A percentile compares a stretch with the other conserved stretches of the same genome.
phyloP scores from a whole-genome alignment of 768 basidiomycete species.

The Symmetrospora coprosmae region DNA sequence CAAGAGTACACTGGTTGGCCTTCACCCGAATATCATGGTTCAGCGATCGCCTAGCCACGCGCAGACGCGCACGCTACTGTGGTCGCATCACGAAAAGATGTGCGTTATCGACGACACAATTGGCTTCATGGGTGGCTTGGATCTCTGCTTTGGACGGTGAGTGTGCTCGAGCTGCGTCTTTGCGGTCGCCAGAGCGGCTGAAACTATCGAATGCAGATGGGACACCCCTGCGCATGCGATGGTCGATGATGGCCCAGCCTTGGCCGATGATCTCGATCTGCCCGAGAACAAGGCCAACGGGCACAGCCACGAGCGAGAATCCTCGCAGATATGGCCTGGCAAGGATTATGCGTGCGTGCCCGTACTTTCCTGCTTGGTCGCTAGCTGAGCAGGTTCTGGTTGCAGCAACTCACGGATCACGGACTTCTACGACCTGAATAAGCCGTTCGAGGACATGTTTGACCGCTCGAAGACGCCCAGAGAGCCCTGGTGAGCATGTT shows the following conservation, averaged over 20 bases:
- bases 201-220: constrained; percentile 46
- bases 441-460: constrained; percentile 89
- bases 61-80: constrained; percentile 92
- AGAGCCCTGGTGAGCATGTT: constrained; percentile 72
- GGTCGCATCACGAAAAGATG: constrained; percentile 98
- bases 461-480: constrained; percentile 74
- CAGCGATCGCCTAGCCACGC: constrained; percentile 96
- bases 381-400: constrained; percentile 52
- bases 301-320: constrained; percentile 6
- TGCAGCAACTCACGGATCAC: constrained; percentile 76
- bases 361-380: not conserved
- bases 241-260: constrained; percentile 53
- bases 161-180: not conserved
- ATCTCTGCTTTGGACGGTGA: constrained; percentile 74
- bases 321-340: constrained; percentile 65
- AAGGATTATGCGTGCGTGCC: constrained; percentile 30
- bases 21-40: constrained; percentile 76
- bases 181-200: not conserved
- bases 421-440: constrained; percentile 73
- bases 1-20: constrained; percentile 59
- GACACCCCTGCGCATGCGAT: constrained; percentile 89
- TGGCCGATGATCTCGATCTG: constrained; percentile 40
- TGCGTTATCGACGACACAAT: constrained; percentile 95
- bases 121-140: constrained; percentile 94
- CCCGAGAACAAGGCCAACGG: constrained; percentile 44